Conservation (phyloP, 352 stramenopile species). For the Paralagenidium karlingii region DNA sequence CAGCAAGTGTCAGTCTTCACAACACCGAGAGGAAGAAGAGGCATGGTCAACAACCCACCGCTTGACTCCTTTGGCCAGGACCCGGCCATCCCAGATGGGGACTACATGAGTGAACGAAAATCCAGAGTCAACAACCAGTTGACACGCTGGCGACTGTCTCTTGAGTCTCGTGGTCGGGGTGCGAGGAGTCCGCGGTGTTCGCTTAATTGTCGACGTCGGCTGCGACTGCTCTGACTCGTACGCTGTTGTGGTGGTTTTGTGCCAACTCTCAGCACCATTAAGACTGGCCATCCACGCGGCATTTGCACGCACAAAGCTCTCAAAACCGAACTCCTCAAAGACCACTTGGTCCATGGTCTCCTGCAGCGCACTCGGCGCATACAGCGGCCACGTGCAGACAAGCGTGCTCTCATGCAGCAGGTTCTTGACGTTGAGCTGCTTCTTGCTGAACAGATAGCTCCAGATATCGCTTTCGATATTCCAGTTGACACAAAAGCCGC, state of each 20-base stretch:
- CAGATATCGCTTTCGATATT: slow-evolving; percentile 59
- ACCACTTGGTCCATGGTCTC: slow-evolving; percentile 73
- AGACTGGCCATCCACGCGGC: slow-evolving; percentile 50
- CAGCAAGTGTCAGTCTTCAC: too few relatives aligned
- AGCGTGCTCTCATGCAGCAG: slow-evolving; percentile 29
- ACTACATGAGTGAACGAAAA: slow-evolving; percentile 94
- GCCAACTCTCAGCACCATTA: slow-evolving; percentile 28
- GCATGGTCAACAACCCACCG: slow-evolving; percentile 8
- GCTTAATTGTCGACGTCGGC: slow-evolving; percentile 4
- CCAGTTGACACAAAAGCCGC: slow-evolving; percentile 73
- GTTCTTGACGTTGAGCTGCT: slow-evolving; percentile 29
- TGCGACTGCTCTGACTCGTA: not conserved
- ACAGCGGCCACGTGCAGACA: slow-evolving; percentile 38
- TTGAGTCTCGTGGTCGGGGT: slow-evolving; percentile 5
- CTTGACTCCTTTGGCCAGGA: slow-evolving; percentile 31
- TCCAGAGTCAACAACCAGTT: slow-evolving; percentile 88
- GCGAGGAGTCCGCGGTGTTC: not conserved
- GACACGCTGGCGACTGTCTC: slow-evolving; percentile 16
- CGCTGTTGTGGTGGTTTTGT: slow-evolving; percentile 8
- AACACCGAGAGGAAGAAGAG: too few relatives aligned
- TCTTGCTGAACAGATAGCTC: slow-evolving; percentile 20
- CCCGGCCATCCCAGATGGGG: slow-evolving; percentile 68
- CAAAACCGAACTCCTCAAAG: slow-evolving; percentile 65
- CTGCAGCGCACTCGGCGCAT: slow-evolving; percentile 34
- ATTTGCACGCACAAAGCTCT: slow-evolving; percentile 28